These are phyloP conservation scores for Lachnellula hyalina DNA, from an alignment of 2,329 filamentous ascomycete genomes.

Conservation along the genomic window DNA sequence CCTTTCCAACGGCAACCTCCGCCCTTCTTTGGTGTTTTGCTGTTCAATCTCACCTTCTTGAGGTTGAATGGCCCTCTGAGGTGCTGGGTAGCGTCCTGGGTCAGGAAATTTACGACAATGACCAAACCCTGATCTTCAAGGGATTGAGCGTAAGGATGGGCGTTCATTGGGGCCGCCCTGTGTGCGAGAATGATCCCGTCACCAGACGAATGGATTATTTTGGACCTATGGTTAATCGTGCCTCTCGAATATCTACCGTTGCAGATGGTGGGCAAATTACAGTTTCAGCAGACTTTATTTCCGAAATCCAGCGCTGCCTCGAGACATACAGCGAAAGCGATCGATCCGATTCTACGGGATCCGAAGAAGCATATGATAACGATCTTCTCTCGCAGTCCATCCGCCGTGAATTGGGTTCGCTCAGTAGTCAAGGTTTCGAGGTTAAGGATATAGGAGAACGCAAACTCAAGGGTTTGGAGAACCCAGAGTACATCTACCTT, in stretches of 20 bases:
- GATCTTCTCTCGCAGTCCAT: conserved; percentile 72
- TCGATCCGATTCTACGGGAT: conserved; percentile 59
- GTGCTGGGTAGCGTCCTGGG: conserved; percentile 83
- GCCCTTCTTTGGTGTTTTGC: conserved; percentile 95
- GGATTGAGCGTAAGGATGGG: conserved; percentile 96
- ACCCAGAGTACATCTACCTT: conserved; percentile 91
- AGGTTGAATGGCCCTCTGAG: conserved; percentile 89
- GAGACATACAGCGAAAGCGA: conserved; percentile 87
- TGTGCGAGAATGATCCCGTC: conserved; percentile 92
- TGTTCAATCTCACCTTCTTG: conserved; percentile 80
- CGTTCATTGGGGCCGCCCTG: conserved; percentile 89
- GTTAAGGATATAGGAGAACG: conserved; percentile 94
- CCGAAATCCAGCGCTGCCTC: conserved; percentile 85
- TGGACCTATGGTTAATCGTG: conserved; percentile 97
- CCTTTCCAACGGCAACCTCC: conserved; percentile 91
- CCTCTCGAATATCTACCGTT: conserved; percentile 86
- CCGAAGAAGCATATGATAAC: conserved; percentile 70
- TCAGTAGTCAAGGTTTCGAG: conserved; percentile 90
- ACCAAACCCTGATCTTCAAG: conserved; percentile 85
- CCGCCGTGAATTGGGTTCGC: conserved; percentile 76
- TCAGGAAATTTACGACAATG: conserved; percentile 74
- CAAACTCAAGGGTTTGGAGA: conserved; percentile 94
- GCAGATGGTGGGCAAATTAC: conserved; percentile 97
- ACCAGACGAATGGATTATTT: conserved; percentile 99
- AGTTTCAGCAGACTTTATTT: conserved; percentile 94